Base-by-base conservation (phyloP, 139 green algal genomes). In the Micractinium conductrix region DNA sequence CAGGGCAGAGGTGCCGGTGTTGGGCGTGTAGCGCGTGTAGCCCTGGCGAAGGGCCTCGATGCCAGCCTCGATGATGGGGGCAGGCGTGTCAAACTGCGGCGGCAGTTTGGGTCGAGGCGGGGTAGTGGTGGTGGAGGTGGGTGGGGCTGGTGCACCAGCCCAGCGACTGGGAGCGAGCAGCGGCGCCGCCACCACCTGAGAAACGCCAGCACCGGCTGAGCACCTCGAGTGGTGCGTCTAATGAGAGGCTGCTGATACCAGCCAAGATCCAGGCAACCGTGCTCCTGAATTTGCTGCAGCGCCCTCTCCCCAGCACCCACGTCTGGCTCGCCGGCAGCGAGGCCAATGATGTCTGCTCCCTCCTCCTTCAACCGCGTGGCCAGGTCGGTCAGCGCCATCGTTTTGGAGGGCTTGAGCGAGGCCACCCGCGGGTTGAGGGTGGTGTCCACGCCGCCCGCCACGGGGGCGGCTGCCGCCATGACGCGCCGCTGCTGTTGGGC, bases 291-390 rank as follows among this genome's bases (percentile, higher is more conserved):
- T n/a, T n/a, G n/a, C n/a, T n/a, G n/a, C n/a, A n/a, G n/a, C n/a
- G n/a, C n/a, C n/a, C n/a, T n/a, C n/a, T n/a, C n/a, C n/a, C n/a
- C n/a, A n/a, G 35, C 17, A 55, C 58, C 16, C 65, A 78, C 65
- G 44, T 99, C 97, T 4, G 97, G 96, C 86, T 99, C 97, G 1
- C 97, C 97, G 7, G 95, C 97, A 1, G 96, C 96, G 40, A 99
- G 87, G 7, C 93, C 92, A 55, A 99, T 97, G 24, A 99, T 92
- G 83, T 98, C 95, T 0, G 93, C 85, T 5, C 95, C 95, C n/a
- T 89, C 50, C 72, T 97, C 94, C 19, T 88, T 90, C 89, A 97
- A 91, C 16, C 85, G 86, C 21, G 89, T 89, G 4, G 97, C 97
- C 24, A 97, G 71, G 79, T 99, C 97, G 0, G 96, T 98, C 5